These are phyloP conservation scores for Dillenia turbinata DNA, from an alignment of 164 flowering plant genomes.

Conservation along the genomic window DNA sequence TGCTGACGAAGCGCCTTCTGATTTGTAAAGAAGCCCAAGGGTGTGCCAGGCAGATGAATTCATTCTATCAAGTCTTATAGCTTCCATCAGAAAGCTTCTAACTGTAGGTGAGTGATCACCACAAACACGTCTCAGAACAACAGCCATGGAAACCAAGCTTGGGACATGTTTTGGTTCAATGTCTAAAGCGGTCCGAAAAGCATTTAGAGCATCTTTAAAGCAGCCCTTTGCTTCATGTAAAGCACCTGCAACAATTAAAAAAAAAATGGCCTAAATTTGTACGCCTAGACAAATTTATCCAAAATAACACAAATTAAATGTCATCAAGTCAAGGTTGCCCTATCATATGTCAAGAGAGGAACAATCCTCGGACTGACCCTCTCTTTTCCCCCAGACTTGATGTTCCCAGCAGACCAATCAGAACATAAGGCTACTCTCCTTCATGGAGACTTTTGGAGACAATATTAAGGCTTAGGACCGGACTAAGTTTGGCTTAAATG, in stretches of 20 bases:
- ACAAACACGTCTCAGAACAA: constrained; percentile 35
- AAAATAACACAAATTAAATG: no score
- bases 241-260: constrained; percentile 39
- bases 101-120: constrained; percentile 40
- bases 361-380: no score
- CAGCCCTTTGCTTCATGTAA: constrained; percentile 65
- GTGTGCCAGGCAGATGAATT: constrained; percentile 77
- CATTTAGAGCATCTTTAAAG: constrained; percentile 55
- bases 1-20: constrained; percentile 36
- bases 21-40: constrained; percentile 67
- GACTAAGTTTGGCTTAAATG: no score
- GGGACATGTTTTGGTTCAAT: constrained; percentile 70
- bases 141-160: constrained; percentile 71
- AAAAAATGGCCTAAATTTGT: no score
- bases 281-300: no score
- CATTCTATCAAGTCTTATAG: constrained; percentile 64
- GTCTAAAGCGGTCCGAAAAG: constrained; percentile 58
- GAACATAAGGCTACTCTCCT: no score
- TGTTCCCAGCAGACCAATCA: no score
- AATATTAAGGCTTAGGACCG: no score
- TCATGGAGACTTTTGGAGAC: no score
- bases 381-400: no score
- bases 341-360: no score
- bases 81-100: constrained; percentile 66
- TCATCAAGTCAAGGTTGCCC: no score